phyloP scores from a whole-genome alignment of 495 filamentous ascomycete species.

The Baudoinia panamericana region DNA sequence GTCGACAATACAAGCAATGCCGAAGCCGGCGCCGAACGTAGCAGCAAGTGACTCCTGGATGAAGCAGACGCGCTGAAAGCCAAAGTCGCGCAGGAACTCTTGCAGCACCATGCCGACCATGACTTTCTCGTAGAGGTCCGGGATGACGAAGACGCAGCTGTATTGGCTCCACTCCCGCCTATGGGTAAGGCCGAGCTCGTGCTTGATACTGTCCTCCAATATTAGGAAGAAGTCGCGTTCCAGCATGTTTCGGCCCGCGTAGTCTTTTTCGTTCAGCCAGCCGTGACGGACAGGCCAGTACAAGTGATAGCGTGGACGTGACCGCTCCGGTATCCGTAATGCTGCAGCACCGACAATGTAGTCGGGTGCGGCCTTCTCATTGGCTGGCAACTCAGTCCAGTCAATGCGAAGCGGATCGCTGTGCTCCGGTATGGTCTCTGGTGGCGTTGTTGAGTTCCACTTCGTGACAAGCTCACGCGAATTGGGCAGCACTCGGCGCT shows the following conservation, averaged over 20 bases:
- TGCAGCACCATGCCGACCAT: conserved; percentile 78
- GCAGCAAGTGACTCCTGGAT: conserved; percentile 92
- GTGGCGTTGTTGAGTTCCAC: conserved; percentile 68
- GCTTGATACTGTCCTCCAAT: conserved; percentile 71
- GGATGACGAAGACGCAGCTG: conserved; percentile 86
- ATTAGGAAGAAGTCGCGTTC: conserved; percentile 77
- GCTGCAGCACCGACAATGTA: conserved; percentile 73
- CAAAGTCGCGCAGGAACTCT: conserved; percentile 73
- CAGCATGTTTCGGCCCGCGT: conserved; percentile 57
- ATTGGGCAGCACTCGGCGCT: conserved; percentile 83
- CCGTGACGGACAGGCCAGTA: conserved; percentile 85
- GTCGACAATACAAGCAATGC: conserved; percentile 85
- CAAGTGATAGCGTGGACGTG: conserved; percentile 77
- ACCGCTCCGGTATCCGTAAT: conserved; percentile 73
- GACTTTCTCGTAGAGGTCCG: conserved; percentile 86
- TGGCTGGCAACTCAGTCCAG: conserved; percentile 70
- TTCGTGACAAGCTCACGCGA: conserved; percentile 89
- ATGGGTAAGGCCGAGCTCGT: conserved; percentile 61
- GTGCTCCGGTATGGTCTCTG: conserved; percentile 80
- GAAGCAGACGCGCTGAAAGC: conserved; percentile 76
- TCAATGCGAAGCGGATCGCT: conserved; percentile 87
- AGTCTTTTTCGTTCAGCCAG: conserved; percentile 81
- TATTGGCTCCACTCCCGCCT: conserved; percentile 79
- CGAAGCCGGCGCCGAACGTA: conserved; percentile 90
- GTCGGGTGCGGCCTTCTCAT: conserved; percentile 47